Base-by-base conservation (phyloP, 768 basidiomycete species). In the Auriculariales sp. region DNA sequence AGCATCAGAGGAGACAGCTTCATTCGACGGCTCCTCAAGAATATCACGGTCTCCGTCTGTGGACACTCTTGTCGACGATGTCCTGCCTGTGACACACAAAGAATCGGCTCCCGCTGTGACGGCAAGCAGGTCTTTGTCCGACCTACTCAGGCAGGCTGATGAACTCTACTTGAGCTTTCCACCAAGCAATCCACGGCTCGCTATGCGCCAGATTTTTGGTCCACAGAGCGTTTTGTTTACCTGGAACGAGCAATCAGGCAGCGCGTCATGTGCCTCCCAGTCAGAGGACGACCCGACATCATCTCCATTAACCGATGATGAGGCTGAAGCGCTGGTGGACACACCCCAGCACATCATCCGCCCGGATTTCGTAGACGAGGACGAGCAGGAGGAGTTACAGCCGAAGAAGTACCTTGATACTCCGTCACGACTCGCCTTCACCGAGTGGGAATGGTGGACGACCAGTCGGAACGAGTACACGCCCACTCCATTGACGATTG, bases 161-260 rank as follows among this genome's bases (percentile, higher is more conserved):
- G 68, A 64, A 6, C 74, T 89, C 11, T 75, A 72, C 46, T 54
- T 59, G n/a, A 55, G 58, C 17, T 81, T 72, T 60, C 83, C 84
- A 3, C 81, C 83, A 2, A 66, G 71, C 1, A 72, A 81, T 47
- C 71, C 78, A 9, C 66, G 61, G 0, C 65, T 89, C 11, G 59
- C 55, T 3, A 65, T 85, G 14, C 63, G 71, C 4, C 65, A 68
- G 27, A 83, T 83, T 45, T 78, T 90, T 73, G 87, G 87, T 7
- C 83, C 82, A 1, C 78, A 83, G 56, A 87, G 83, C 57, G 82
- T 75, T 31, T 67, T 86, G 47, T 75, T 72, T 60, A 88, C 87
- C 7, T 90, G 85, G 85, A 74, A 72, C 15, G 74, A 79, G 55
- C 46, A 60, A 64, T 25, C 56, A 60, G 2, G 46, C 61, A 0